Evolutionary conservation across 148 eudicot genomes (phyloP).

Genomic region (Chenopodium berlandieri): DNA sequence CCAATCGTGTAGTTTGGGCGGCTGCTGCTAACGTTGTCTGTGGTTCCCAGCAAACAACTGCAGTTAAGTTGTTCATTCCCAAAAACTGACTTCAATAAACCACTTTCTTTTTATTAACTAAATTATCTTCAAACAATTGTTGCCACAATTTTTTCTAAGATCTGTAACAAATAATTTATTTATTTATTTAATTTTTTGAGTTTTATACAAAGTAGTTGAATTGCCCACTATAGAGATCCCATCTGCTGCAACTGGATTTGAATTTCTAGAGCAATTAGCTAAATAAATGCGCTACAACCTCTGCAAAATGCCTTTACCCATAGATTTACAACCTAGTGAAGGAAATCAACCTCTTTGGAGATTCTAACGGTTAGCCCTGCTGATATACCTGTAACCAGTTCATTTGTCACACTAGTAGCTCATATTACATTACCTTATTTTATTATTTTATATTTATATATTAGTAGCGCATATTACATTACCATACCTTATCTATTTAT

Average conservation of each 20-base stretch:
- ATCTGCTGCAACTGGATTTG: neutral
- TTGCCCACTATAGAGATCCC: neutral
- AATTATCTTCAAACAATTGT: slow-evolving; percentile 10
- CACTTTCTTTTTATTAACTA: neutral
- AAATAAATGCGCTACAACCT: neutral
- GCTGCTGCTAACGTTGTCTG: slow-evolving; percentile 26
- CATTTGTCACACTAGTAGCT: neutral
- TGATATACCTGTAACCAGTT: too few species aligned
- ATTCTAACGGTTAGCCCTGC: neutral
- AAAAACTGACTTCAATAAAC: slow-evolving; percentile 17
- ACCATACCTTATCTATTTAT: too few species aligned
- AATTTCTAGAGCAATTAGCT: neutral
- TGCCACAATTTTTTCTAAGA: neutral
- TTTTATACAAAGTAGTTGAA: neutral
- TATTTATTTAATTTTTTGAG: neutral
- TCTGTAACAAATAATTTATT: neutral
- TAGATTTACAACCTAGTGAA: neutral
- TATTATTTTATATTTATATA: too few species aligned
- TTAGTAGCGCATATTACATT: too few species aligned
- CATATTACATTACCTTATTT: neutral
- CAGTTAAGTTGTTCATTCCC: slow-evolving; percentile 5
- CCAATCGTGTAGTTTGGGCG: slow-evolving; percentile 19
- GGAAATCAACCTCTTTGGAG: neutral
- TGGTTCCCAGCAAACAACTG: slow-evolving; percentile 2
- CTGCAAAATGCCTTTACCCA: neutral